A percentile compares a stretch with the other conserved stretches of the same genome.
Evolutionary conservation across 331 rosid species (phyloP).

Genomic region (Prunus yedoensis): DNA sequence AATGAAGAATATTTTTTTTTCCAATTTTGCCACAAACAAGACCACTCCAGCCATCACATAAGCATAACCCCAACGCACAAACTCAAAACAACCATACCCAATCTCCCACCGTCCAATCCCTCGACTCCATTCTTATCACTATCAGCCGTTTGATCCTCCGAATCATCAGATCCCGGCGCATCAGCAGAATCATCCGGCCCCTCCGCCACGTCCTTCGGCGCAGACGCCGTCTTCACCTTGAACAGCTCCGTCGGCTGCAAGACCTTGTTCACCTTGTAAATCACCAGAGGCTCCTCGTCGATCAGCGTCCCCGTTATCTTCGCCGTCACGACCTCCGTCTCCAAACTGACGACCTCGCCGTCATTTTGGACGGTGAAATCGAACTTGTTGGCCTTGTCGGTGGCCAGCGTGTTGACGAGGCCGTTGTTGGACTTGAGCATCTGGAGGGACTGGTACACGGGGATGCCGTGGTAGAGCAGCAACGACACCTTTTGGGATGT

Average conservation of each 20-base stretch:
- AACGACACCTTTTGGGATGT: conserved; percentile 54
- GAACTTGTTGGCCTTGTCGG: conserved; percentile 68
- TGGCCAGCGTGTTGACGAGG: conserved; percentile 75
- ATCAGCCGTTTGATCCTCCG: conserved; percentile 53
- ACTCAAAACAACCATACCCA: conserved; percentile 40
- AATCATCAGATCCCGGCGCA: conserved; percentile 45
- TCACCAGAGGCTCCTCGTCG: conserved; percentile 77
- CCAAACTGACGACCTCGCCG: conserved; percentile 68
- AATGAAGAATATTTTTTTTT: not conserved
- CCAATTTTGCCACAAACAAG: not conserved
- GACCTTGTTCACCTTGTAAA: conserved; percentile 68
- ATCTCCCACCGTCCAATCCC: conserved; percentile 40
- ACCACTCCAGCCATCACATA: conserved; percentile 29
- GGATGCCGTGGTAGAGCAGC: conserved; percentile 67
- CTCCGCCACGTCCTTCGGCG: conserved; percentile 40
- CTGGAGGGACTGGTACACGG: conserved; percentile 71
- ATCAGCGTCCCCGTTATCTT: conserved; percentile 61
- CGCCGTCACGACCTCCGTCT: conserved; percentile 64
- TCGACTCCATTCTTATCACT: conserved; percentile 39
- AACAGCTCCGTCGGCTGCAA: conserved; percentile 74
- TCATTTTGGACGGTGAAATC: conserved; percentile 76
- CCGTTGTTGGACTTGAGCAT: conserved; percentile 76
- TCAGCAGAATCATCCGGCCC: conserved; percentile 41
- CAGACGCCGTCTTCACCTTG: conserved; percentile 37
- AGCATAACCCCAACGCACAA: conserved; percentile 47